Conservation (phyloP, 352 stramenopile genomes). For the Phytopythium kandeliae region DNA sequence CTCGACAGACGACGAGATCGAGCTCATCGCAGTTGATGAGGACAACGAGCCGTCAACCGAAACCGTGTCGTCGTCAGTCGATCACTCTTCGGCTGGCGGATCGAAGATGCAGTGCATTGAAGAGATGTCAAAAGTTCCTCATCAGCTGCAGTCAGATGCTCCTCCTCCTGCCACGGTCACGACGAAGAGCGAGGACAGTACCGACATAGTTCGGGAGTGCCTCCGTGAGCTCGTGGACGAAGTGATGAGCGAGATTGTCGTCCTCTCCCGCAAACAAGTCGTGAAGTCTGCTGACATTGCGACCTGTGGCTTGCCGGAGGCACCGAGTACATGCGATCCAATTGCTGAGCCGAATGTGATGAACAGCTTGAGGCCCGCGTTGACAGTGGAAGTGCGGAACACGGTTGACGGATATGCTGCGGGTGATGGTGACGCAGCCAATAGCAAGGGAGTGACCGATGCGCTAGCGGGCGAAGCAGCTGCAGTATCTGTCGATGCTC, state of each 20-base stretch:
- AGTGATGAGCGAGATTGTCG: neutral
- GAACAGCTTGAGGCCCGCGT: neutral
- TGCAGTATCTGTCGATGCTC: neutral
- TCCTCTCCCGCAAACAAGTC: neutral
- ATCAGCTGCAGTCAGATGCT: neutral
- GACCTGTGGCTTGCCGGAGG: neutral
- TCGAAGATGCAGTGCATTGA: neutral
- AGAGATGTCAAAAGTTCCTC: neutral
- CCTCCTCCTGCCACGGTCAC: neutral
- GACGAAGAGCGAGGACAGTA: neutral
- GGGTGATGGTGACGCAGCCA: neutral
- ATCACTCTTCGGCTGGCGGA: neutral
- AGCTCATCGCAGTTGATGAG: slow-evolving; percentile 3
- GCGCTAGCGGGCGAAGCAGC: neutral
- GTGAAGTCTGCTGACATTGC: neutral
- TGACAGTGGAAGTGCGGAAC: neutral
- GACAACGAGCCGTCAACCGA: too few species aligned
- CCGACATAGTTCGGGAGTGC: neutral
- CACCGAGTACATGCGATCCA: neutral
- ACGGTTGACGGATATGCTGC: neutral
- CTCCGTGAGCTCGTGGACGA: neutral
- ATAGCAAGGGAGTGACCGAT: neutral
- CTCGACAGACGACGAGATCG: slow-evolving; percentile 4
- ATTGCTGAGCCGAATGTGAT: neutral
- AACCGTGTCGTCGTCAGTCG: neutral